Evolutionary conservation across 495 filamentous ascomycete species (phyloP), one percentile per base, ranked within the genome.

Genomic region (Schizothecium vesticola): DNA sequence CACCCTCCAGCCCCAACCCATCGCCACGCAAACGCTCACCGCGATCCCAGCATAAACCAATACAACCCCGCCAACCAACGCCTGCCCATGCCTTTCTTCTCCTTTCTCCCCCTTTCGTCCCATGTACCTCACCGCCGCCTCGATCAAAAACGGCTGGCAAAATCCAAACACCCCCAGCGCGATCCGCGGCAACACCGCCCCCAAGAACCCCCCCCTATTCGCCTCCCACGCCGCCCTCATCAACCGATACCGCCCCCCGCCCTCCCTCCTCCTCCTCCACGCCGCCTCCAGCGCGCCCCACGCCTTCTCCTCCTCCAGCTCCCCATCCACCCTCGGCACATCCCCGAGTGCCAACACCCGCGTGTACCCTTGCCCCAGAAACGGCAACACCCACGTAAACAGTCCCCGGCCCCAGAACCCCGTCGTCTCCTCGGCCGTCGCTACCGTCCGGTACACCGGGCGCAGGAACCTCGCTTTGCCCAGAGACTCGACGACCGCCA

Each of bases 31-130:
- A 51, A 3, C 13, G 74, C 66, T 68, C 68, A 81, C 79, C 8
- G 84, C 86, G 58, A 88, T 80, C 0, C 87, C 88, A 22, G 78
- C 55, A 71, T 89, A 89, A 1, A 87, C 81, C 29, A 88, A 59
- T 26, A 81, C 70, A 65, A 82, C 85, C 6, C 84, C 86, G 13
- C 85, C 86, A 64, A 88, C 86, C 36, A 88, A 67, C 3, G 83
- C 85, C 72, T 86, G 84, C 61, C 81, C 80, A 56, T 80, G 71
- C 24, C 61, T 33, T 21, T 51, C 51, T 2, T 59, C 26, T 10
- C n/a, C 25, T 1, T 22, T n/a, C 61, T 33, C 19, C 1, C 23
- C 61, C 3, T 25, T 25, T 1, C 19, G 21, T 10, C 19, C 23
- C 31, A 68, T 10, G 8, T 63, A 16, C 19, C 16, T 24, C 2